Base-by-base conservation (phyloP, 371 early-diverging fungal species). In the Mucor piriformis region DNA sequence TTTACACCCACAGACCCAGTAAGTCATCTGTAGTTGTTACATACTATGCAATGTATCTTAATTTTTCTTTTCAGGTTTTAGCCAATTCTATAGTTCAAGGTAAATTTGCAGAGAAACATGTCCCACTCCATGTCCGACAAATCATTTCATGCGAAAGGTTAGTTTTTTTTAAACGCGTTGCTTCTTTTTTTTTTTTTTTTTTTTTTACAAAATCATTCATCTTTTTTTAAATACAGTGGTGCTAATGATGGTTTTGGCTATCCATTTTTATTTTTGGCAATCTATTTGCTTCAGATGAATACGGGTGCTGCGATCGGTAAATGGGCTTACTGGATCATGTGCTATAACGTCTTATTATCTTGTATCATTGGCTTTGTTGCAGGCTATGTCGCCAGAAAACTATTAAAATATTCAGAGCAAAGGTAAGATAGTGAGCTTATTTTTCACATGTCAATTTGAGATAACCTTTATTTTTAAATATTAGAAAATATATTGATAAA, bases 71-170 rank as follows among this genome's bases (percentile, higher is more conserved):
- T 20, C 42, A 79, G 77, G 69, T 97, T 5, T 70, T 98, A 40
- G 91, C 97, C 48, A 94, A 93, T 76, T 89, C 93, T 2, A 92
- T 98, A 11, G 88, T 97, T 13, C 93, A 94, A 66, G 97, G 98
- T 21, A 83, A 87, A 58, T 97, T 96, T 83, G 97, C 98, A 1
- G 95, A 93, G 59, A 83, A 85, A 59, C 85, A 92, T 61, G 92
- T 99, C 8, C 93, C 96, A 0, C 59, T 73, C 18, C 73, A 89
- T 48, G 77, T 98, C 13, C 90, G 97, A 25, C 69, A 93, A 59
- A 71, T 98, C 6, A 74, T 99, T 23, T 83, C 91, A 0, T 92
- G 92, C 15, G 98, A 99, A 73, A 86, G 73, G 67, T 72, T 64
- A 42, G n/a, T n/a, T n/a, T n/a, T n/a, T n/a, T n/a, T n/a, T n/a